These are phyloP conservation scores for Cladosporium sp. DNA, from an alignment of 2,329 filamentous ascomycete genomes.

Conservation along the genomic window DNA sequence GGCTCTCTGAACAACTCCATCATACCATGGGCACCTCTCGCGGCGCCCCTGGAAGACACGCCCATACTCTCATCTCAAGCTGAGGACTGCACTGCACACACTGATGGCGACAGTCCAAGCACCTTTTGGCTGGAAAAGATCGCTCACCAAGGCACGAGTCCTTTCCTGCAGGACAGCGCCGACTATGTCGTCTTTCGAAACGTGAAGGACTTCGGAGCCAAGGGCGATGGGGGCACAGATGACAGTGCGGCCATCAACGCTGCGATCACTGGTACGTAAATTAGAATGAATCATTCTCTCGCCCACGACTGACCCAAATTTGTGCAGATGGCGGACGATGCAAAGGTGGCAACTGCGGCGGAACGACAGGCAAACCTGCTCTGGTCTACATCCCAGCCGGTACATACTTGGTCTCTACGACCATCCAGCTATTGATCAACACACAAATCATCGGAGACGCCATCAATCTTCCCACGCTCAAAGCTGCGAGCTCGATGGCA, in stretches of 20 bases:
- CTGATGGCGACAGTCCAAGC: background rate
- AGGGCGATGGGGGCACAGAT: conserved; percentile 64
- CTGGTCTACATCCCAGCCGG: conserved; percentile 24
- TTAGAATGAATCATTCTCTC: no score
- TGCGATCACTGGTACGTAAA: no score
- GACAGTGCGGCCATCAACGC: conserved; percentile 84
- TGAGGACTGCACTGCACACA: background rate
- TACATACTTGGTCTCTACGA: conserved; percentile 57
- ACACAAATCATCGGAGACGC: conserved; percentile 85
- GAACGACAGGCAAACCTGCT: conserved; percentile 55
- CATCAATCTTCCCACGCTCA: conserved; percentile 59
- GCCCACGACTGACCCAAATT: no score
- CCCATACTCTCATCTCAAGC: background rate
- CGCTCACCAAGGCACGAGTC: conserved; percentile 59
- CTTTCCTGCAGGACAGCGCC: conserved; percentile 49
- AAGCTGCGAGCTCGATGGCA: conserved; percentile 36
- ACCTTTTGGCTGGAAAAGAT: conserved; percentile 67
- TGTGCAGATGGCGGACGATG: conserved; percentile 44
- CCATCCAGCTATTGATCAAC: conserved; percentile 81
- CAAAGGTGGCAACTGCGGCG: conserved; percentile 50
- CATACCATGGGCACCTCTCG: background rate
- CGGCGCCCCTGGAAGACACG: background rate
- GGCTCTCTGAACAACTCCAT: background rate
- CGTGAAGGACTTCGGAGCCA: conserved; percentile 37
- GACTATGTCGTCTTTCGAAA: conserved; percentile 55